Evolutionary conservation across 805 yeast species (phyloP).

Genomic region (Zygosaccharomyces bailii): DNA sequence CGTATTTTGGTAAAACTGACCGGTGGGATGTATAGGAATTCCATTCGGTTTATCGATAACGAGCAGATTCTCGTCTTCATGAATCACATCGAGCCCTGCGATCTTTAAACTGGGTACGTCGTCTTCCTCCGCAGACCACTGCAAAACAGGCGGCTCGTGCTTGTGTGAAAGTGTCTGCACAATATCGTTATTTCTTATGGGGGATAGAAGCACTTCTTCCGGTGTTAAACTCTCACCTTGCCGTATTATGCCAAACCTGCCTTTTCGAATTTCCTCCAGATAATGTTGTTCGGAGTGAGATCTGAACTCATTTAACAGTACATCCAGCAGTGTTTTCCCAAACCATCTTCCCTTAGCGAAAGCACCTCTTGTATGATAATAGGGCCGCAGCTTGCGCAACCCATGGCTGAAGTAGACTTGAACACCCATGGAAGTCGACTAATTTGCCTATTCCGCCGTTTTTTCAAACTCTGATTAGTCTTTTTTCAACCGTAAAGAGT

Average conservation of each 20-base stretch:
- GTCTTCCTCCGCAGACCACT: conserved; percentile 26
- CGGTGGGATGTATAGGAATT: conserved; percentile 93
- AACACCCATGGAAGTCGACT: conserved; percentile 13
- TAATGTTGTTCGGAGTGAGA: conserved; percentile 22
- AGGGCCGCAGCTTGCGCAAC: conserved; percentile 42
- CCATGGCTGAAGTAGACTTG: conserved; percentile 33
- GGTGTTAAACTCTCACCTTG: conserved; percentile 18
- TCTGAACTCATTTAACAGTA: conserved; percentile 41
- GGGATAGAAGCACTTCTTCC: conserved; percentile 14
- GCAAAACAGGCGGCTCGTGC: conserved; percentile 83
- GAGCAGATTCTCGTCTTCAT: conserved; percentile 68
- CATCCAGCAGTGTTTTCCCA: conserved; percentile 37
- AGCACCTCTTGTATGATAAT: conserved; percentile 36
- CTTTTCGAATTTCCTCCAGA: conserved; percentile 18
- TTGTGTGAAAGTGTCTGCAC: conserved; percentile 49
- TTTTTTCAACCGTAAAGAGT: no score
- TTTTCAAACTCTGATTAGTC: neutral
- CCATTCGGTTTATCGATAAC: conserved; percentile 93
- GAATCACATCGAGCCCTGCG: conserved; percentile 57
- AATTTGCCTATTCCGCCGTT: conserved; percentile 5
- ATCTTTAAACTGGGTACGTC: conserved; percentile 16
- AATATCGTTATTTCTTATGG: conserved; percentile 29
- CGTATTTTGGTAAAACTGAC: conserved; percentile 69
- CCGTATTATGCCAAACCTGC: conserved; percentile 22
- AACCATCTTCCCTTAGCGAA: conserved; percentile 48